Evolutionary conservation across 805 yeast species (phyloP).

Genomic region (Starmerella apicola): DNA sequence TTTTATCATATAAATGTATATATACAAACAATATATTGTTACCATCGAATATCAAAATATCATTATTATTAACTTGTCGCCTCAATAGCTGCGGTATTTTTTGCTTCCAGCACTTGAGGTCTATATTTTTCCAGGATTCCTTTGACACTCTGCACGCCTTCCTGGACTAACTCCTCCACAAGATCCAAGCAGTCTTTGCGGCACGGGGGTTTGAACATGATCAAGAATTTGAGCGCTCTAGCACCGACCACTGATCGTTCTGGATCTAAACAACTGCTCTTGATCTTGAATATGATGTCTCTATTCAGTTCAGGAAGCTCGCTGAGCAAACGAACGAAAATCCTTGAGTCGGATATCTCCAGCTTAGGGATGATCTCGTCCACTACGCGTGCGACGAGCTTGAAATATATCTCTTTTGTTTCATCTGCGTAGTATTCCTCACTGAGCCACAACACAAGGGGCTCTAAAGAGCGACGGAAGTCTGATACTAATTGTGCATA

Average conservation of each 20-base stretch:
- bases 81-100: neutral
- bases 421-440: constrained; percentile 85
- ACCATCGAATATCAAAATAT: neutral
- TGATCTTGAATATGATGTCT: constrained; percentile 49
- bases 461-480: constrained; percentile 57
- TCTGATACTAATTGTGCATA: constrained; percentile 62
- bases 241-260: constrained; percentile 68
- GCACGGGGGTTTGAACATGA: constrained; percentile 86
- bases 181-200: constrained; percentile 33
- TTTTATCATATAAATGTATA: neutral
- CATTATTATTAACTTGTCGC: neutral
- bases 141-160: constrained; percentile 19
- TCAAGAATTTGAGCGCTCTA: constrained; percentile 61
- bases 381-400: constrained; percentile 58
- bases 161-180: constrained; percentile 24
- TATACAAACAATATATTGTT: neutral
- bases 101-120: constrained; percentile 8
- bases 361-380: constrained; percentile 75
- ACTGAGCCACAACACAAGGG: constrained; percentile 81
- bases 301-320: constrained; percentile 71
- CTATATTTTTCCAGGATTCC: constrained; percentile 24
- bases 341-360: constrained; percentile 67
- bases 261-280: constrained; percentile 75
- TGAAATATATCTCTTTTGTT: constrained; percentile 79
- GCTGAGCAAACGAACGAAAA: constrained; percentile 69